Evolutionary conservation across 345 rosid genomes (phyloP).

Genomic region (Cardamine occulta): DNA sequence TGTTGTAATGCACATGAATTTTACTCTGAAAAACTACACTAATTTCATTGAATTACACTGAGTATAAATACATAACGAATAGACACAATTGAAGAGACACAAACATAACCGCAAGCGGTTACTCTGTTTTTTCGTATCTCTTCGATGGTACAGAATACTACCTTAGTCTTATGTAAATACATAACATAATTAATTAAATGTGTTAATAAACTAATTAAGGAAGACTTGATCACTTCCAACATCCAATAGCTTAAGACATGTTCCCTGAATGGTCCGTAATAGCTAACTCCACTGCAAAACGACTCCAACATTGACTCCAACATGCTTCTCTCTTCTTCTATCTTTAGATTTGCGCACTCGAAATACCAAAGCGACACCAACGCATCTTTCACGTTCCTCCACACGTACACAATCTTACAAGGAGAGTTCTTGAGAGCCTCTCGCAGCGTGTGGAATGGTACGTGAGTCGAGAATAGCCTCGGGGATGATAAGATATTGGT

Average conservation of each 20-base stretch:
- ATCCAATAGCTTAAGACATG: constrained; percentile 33
- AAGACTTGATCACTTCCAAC: not conserved
- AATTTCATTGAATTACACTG: too few relatives aligned
- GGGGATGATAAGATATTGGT: constrained; percentile 8
- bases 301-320: constrained; percentile 40
- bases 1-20: too few relatives aligned
- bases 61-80: too few relatives aligned
- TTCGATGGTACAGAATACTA: too few relatives aligned
- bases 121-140: too few relatives aligned
- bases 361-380: constrained; percentile 43
- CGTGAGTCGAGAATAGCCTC: constrained; percentile 39
- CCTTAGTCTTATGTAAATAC: too few relatives aligned
- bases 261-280: constrained; percentile 40
- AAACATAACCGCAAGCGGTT: too few relatives aligned
- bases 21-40: too few relatives aligned
- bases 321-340: not conserved
- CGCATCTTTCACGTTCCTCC: constrained; percentile 40
- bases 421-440: constrained; percentile 4
- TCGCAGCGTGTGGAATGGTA: constrained; percentile 25
- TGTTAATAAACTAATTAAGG: too few relatives aligned
- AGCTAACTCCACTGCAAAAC: constrained; percentile 37
- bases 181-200: too few relatives aligned
- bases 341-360: not conserved
- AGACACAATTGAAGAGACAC: too few relatives aligned
- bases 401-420: constrained; percentile 39